These are phyloP conservation scores for Metschnikowia arizonensis DNA, from an alignment of 805 yeast species.

Conservation along the genomic window DNA sequence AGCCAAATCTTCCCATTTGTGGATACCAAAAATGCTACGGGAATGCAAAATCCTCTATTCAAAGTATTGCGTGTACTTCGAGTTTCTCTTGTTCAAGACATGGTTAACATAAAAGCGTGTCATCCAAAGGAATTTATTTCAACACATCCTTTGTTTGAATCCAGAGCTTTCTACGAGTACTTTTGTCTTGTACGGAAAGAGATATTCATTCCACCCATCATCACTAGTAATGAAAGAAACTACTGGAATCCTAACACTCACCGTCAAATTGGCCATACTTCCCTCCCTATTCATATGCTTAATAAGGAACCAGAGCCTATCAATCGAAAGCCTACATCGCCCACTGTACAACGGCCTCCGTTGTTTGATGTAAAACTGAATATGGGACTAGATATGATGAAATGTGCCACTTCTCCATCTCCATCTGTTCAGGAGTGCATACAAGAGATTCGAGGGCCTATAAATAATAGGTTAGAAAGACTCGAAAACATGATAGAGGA, in stretches of 20 bases:
- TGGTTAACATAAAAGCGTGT: slow-evolving; percentile 22
- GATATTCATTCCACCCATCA: background rate
- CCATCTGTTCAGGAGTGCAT: background rate
- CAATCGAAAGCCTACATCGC: background rate
- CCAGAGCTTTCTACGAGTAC: slow-evolving; percentile 18
- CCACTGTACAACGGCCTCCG: background rate
- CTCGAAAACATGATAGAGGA: slow-evolving; percentile 3
- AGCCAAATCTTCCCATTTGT: slow-evolving; percentile 29
- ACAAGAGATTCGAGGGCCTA: background rate
- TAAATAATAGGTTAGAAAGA: background rate
- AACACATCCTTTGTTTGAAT: slow-evolving; percentile 24
- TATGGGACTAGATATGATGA: background rate
- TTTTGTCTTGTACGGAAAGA: slow-evolving; percentile 6
- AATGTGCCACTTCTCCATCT: background rate
- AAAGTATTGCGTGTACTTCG: slow-evolving; percentile 17
- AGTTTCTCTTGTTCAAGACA: slow-evolving; percentile 27
- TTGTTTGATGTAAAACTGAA: background rate
- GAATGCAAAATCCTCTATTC: slow-evolving; percentile 17
- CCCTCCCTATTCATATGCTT: background rate
- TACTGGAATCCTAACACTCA: background rate
- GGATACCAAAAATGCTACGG: slow-evolving; percentile 11
- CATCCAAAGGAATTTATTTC: slow-evolving; percentile 25
- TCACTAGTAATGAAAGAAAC: background rate
- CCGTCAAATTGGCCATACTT: background rate
- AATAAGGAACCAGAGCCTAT: background rate